phyloP scores from a whole-genome alignment of 2,329 filamentous ascomycete genomes.

The Arthrobotrys megalospora region DNA sequence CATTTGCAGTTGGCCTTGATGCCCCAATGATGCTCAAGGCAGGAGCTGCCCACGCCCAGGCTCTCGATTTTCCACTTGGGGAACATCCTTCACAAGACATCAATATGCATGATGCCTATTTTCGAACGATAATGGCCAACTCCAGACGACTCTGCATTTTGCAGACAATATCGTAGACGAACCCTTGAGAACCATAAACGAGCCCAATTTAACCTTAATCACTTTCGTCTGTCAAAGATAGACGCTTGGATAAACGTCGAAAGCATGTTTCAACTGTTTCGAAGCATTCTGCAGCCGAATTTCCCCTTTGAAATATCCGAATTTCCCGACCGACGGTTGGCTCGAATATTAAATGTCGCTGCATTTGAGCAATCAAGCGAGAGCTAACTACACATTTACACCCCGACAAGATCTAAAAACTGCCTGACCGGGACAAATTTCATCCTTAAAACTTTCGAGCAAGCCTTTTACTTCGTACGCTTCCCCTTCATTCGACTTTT shows the following conservation, averaged over 20 bases:
- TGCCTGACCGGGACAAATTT: constrained; percentile 35
- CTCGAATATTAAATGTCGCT: constrained; percentile 14
- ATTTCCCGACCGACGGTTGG: constrained; percentile 54
- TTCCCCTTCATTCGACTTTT: constrained; percentile 42
- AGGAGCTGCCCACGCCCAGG: constrained; percentile 42
- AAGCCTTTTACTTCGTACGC: constrained; percentile 13
- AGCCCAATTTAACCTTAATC: constrained; percentile 38
- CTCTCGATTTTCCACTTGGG: constrained; percentile 33
- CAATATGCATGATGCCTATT: constrained; percentile 15
- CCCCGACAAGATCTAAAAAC: constrained; percentile 16
- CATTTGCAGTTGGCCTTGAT: constrained; percentile 29
- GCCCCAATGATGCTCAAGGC: constrained; percentile 55
- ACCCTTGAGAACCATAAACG: constrained; percentile 14
- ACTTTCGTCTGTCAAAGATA: constrained; percentile 38
- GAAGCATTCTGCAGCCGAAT: constrained; percentile 55
- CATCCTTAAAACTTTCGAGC: constrained; percentile 31
- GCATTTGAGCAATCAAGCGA: constrained; percentile 46
- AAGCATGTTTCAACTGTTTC: constrained; percentile 57
- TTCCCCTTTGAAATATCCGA: constrained; percentile 50
- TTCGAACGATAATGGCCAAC: constrained; percentile 4
- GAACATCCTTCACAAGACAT: constrained; percentile 41
- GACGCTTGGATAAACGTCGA: constrained; percentile 42
- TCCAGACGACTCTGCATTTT: constrained; percentile 3
- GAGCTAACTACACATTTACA: constrained; percentile 26
- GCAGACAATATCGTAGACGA: constrained; percentile 15